phyloP scores from a whole-genome alignment of 1,284 basidiomycete genomes.

The Pseudozyma sp. region DNA sequence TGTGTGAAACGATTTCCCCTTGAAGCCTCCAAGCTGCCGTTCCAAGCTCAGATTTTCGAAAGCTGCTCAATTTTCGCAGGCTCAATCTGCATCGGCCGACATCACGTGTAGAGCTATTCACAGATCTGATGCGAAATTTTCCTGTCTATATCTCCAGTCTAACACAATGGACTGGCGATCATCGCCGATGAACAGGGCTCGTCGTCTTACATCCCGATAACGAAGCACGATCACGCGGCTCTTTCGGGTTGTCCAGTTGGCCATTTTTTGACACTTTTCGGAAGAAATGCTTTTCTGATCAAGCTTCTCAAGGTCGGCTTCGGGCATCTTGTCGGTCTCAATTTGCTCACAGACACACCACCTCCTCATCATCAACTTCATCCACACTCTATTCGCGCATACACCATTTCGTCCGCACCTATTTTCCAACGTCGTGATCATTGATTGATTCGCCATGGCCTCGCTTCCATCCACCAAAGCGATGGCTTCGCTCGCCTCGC shows the following conservation, averaged over 20 bases:
- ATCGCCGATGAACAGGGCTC: background rate
- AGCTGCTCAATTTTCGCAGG: no score
- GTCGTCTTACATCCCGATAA: background rate
- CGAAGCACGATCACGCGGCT: slow-evolving; percentile 11
- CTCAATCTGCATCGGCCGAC: no score
- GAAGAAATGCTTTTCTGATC: slow-evolving; percentile 13
- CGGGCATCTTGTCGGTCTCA: no score
- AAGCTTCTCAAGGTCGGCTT: no score
- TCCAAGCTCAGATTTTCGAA: no score
- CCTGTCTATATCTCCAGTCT: background rate
- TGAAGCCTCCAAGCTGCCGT: no score
- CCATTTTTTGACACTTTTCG: slow-evolving; percentile 23
- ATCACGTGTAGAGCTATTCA: slow-evolving; percentile 12
- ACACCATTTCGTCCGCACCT: background rate
- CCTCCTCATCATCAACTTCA: slow-evolving; percentile 3
- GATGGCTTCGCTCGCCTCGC: slow-evolving; percentile 29
- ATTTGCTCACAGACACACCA: no score
- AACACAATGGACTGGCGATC: background rate
- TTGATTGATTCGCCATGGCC: slow-evolving; percentile 10
- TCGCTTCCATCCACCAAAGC: slow-evolving; percentile 27
- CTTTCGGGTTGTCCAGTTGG: background rate
- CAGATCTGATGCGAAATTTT: background rate
- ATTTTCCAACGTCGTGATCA: no score
- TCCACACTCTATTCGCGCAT: background rate
- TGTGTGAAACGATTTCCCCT: no score